A percentile compares a stretch with the other conserved stretches of the same genome.
Evolutionary conservation across 1,284 basidiomycete genomes (phyloP).

Genomic region (Meripilus lineatus): DNA sequence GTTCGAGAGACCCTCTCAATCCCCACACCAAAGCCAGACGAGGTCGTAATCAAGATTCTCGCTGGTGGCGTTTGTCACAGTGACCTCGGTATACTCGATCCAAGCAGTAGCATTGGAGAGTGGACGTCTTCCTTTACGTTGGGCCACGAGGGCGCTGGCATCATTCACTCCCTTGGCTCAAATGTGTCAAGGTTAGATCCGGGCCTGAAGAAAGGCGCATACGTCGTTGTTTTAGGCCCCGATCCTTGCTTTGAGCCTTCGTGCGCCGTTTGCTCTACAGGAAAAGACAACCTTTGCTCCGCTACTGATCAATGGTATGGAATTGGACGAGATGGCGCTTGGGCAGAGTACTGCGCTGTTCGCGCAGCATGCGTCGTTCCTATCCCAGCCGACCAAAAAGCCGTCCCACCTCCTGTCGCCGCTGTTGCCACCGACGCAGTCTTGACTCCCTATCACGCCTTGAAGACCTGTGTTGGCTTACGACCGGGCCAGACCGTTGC

Average conservation of each 20-base stretch:
- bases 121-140: constrained; percentile 7
- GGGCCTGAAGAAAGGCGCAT: constrained; percentile 14
- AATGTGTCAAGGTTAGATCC: constrained; percentile 9
- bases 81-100: not conserved
- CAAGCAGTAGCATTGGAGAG: not conserved
- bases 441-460: constrained; percentile 15
- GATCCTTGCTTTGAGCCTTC: constrained; percentile 15
- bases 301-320: constrained; percentile 1
- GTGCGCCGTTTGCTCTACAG: not conserved
- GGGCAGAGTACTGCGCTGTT: constrained; percentile 13
- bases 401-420: constrained; percentile 11
- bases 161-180: constrained; percentile 12
- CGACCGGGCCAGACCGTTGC: constrained; percentile 13
- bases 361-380: constrained; percentile 11
- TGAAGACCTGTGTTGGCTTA: constrained; percentile 9
- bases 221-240: constrained; percentile 16
- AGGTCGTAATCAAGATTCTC: constrained; percentile 12
- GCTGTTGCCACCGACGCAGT: constrained; percentile 17
- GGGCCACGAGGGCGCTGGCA: constrained; percentile 16
- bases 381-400: constrained; percentile 12
- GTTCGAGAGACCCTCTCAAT: constrained; percentile 9
- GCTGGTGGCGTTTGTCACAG: constrained; percentile 13
- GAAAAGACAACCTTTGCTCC: constrained; percentile 2
- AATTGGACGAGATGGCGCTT: constrained; percentile 13
- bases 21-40: constrained; percentile 9